These are phyloP conservation scores for Nemania bipapillata DNA, from an alignment of 2,329 filamentous ascomycete genomes.

Conservation along the genomic window DNA sequence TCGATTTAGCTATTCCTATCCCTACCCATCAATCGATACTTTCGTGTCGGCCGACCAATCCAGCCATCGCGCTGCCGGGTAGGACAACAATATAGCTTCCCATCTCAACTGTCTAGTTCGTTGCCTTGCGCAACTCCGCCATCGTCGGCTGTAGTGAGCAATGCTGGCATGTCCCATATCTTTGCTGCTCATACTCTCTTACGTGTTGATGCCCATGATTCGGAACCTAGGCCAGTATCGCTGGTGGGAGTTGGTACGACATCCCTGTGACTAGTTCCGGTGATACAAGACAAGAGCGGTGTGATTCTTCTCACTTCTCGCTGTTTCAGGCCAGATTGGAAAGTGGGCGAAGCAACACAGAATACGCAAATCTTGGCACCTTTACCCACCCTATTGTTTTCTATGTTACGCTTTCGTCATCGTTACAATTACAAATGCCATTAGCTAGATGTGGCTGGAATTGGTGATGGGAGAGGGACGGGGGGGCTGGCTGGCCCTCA, in stretches of 20 bases:
- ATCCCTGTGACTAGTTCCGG: constrained; percentile 16
- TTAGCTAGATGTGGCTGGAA: neutral
- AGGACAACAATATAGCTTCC: constrained; percentile 17
- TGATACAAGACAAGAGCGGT: constrained; percentile 29
- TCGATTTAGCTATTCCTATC: neutral
- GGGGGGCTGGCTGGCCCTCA: neutral
- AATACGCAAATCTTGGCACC: neutral
- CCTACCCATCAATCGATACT: neutral
- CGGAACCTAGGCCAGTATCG: constrained; percentile 4
- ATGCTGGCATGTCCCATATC: neutral
- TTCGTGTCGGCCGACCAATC: neutral
- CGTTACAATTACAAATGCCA: neutral
- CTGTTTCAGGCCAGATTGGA: neutral
- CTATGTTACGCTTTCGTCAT: neutral
- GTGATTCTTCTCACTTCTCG: constrained; percentile 8
- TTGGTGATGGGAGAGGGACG: neutral
- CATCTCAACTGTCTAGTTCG: constrained; percentile 8
- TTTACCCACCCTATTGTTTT: neutral
- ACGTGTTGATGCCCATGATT: constrained; percentile 1
- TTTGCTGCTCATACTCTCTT: constrained; percentile 6
- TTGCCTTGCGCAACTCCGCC: constrained; percentile 1
- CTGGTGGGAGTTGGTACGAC: constrained; percentile 13
- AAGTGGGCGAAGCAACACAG: neutral
- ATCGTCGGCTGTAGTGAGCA: neutral
- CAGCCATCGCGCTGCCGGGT: neutral